phyloP scores from a whole-genome alignment of 2,329 filamentous ascomycete species.

The Monilinia laxa region DNA sequence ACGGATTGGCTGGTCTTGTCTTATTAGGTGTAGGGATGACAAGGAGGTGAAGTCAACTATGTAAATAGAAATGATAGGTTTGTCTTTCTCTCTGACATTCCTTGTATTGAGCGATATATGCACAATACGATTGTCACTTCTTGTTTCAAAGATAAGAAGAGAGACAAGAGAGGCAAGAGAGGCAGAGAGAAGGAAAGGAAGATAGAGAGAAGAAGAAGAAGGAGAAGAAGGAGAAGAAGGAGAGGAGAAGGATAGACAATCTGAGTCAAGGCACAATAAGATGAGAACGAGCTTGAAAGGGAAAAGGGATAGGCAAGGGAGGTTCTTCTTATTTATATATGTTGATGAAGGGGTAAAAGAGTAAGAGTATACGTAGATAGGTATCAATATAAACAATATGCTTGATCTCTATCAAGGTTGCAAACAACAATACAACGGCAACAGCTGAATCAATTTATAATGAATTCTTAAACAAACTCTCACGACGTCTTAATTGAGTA shows the following conservation, averaged over 20 bases:
- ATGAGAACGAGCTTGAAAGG: too few relatives aligned
- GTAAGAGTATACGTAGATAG: neutral
- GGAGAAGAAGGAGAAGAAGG: too few relatives aligned
- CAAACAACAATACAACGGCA: neutral
- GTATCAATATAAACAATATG: neutral
- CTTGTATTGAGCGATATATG: slow-evolving; percentile 6
- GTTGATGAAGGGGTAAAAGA: neutral
- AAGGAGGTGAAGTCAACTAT: neutral
- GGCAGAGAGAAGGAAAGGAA: neutral
- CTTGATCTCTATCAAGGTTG: slow-evolving; percentile 6
- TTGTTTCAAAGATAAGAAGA: slow-evolving; percentile 16
- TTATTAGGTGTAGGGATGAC: neutral
- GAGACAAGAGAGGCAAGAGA: neutral
- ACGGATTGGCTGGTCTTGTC: neutral
- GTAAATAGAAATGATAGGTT: neutral
- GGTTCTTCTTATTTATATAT: neutral
- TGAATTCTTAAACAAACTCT: slow-evolving; percentile 6
- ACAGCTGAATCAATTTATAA: slow-evolving; percentile 17
- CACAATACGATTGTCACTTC: slow-evolving; percentile 9
- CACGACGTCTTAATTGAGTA: slow-evolving; percentile 9
- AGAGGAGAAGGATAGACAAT: neutral
- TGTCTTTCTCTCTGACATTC: slow-evolving; percentile 11
- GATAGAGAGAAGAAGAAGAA: too few relatives aligned
- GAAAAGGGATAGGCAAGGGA: neutral
- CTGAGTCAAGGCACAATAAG: slow-evolving; percentile 7